phyloP scores from a whole-genome alignment of 2,329 filamentous ascomycete species.

The Rachicladosporium sp. region DNA sequence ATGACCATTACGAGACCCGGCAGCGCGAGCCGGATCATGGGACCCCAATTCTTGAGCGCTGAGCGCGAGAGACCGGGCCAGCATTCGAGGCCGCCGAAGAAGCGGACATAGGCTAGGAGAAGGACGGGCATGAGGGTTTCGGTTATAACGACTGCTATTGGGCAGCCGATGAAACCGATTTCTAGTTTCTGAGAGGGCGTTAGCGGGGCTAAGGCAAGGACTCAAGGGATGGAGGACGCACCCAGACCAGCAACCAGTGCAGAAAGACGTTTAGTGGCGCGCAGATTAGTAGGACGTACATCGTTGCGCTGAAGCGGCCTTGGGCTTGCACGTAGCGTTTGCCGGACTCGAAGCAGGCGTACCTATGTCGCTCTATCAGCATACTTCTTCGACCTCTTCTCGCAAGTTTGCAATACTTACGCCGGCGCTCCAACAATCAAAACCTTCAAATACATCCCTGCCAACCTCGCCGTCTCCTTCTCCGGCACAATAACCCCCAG shows the following conservation, averaged over 20 bases:
- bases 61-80: conserved; percentile 68
- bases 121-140: conserved; percentile 62
- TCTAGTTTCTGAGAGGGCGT: conserved; percentile 28
- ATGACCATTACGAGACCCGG: conserved; percentile 90
- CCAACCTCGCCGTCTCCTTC: conserved; percentile 54
- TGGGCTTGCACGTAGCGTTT: conserved; percentile 87
- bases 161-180: conserved; percentile 64
- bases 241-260: conserved; percentile 73
- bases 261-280: conserved; percentile 70
- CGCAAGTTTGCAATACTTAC: no score
- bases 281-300: conserved; percentile 71
- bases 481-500: conserved; percentile 46
- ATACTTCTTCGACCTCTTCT: no score
- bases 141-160: conserved; percentile 62
- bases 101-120: conserved; percentile 62
- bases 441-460: conserved; percentile 61
- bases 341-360: conserved; percentile 61
- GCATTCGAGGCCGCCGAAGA: conserved; percentile 59
- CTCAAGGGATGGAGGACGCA: conserved; percentile 21
- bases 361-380: conserved; percentile 33
- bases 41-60: conserved; percentile 62
- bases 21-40: conserved; percentile 77
- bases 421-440: conserved; percentile 55
- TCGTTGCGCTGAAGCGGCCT: conserved; percentile 69
- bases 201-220: neutral